phyloP scores from a whole-genome alignment of 345 rosid species.

The Salix brachista region DNA sequence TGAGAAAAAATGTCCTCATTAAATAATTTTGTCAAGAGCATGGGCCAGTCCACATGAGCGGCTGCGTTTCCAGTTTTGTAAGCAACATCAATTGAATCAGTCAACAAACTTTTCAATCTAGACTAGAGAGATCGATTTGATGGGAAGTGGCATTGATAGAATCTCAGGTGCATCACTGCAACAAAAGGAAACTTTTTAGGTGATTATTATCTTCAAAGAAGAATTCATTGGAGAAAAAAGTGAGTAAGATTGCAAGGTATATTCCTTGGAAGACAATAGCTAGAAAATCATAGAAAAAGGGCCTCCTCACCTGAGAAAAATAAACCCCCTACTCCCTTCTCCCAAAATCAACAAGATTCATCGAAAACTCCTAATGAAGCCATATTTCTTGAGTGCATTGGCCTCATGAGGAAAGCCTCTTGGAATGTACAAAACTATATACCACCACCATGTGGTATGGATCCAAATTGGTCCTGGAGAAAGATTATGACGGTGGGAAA shows the following conservation, averaged over 20 bases:
- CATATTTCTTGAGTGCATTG: neutral
- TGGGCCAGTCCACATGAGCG: conserved; percentile 30
- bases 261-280: too few species aligned
- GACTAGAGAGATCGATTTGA: neutral
- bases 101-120: conserved; percentile 3
- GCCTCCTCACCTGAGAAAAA: too few species aligned
- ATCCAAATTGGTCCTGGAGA: too few species aligned
- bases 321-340: neutral
- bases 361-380: neutral
- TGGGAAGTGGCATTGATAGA: neutral
- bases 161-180: neutral
- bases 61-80: conserved; percentile 6
- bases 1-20: conserved; percentile 6
- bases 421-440: conserved; percentile 44
- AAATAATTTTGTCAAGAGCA: conserved; percentile 13
- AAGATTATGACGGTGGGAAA: too few species aligned
- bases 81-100: neutral
- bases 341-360: neutral
- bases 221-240: too few species aligned
- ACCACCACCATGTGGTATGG: too few species aligned
- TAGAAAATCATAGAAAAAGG: too few species aligned
- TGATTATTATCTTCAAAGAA: too few species aligned
- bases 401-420: conserved; percentile 52
- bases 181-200: neutral
- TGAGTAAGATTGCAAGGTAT: too few species aligned